These are phyloP conservation scores for Trametes cinnabarina DNA, from an alignment of 768 basidiomycete genomes.

Conservation along the genomic window DNA sequence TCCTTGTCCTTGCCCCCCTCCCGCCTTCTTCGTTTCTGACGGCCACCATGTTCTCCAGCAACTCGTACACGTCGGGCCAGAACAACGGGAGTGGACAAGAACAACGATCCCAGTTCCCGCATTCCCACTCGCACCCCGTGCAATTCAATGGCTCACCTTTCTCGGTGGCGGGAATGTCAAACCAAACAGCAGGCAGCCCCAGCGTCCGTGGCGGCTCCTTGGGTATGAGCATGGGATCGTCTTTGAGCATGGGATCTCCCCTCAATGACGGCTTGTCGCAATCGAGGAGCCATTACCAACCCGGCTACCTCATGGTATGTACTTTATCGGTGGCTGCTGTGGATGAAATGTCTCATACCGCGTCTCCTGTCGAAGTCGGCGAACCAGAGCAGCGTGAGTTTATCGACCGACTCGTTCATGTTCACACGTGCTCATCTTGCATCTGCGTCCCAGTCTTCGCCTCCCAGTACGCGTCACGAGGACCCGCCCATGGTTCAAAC, in stretches of 20 bases:
- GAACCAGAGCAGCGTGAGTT: conserved; percentile 55
- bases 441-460: no score
- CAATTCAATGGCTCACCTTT: conserved; percentile 38
- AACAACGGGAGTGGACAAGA: conserved; percentile 19
- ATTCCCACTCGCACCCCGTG: conserved; percentile 29
- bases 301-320: conserved; percentile 77
- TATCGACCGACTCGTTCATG: neutral
- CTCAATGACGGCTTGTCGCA: conserved; percentile 69
- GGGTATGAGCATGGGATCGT: conserved; percentile 26
- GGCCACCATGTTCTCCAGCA: conserved; percentile 24
- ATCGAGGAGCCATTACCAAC: conserved; percentile 74
- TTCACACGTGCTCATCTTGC: no score
- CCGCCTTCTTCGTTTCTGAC: neutral
- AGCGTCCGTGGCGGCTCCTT: conserved; percentile 46
- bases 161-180: conserved; percentile 60
- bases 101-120: conserved; percentile 20
- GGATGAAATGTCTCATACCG: neutral
- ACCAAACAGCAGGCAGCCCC: conserved; percentile 49
- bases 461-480: conserved; percentile 45
- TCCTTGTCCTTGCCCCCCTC: no score
- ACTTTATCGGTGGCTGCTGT: neutral
- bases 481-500: conserved; percentile 75
- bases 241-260: conserved; percentile 39
- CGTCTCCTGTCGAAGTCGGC: conserved; percentile 41
- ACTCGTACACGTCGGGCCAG: conserved; percentile 20